These are phyloP conservation scores for Colletotrichum lindemuthianum DNA, from an alignment of 2,329 filamentous ascomycete genomes.

Conservation along the genomic window DNA sequence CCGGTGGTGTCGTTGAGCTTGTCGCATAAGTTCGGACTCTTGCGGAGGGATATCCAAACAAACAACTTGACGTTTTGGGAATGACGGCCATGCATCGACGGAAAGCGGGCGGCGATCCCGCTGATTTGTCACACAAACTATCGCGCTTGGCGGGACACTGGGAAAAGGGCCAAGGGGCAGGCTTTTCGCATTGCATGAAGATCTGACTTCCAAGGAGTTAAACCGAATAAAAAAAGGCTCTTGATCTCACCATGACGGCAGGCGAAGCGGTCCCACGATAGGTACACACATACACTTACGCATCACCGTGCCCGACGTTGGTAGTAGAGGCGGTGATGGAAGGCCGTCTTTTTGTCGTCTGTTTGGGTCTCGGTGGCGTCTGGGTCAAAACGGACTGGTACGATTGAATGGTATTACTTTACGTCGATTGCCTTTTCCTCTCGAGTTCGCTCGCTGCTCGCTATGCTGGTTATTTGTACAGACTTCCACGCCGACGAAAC, in stretches of 20 bases:
- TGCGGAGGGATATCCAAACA: slow-evolving; percentile 18
- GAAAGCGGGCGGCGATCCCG: slow-evolving; percentile 31
- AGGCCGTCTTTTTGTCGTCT: slow-evolving; percentile 6
- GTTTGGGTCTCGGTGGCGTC: slow-evolving; percentile 22
- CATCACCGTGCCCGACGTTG: not conserved
- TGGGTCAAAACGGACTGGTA: slow-evolving; percentile 14
- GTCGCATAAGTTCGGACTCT: slow-evolving; percentile 73
- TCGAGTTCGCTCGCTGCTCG: not conserved
- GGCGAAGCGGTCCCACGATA: not conserved
- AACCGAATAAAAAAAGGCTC: slow-evolving; percentile 38
- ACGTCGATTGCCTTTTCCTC: slow-evolving; percentile 6
- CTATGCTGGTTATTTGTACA: not conserved
- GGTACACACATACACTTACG: not conserved
- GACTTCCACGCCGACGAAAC: no score
- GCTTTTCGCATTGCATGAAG: slow-evolving; percentile 38
- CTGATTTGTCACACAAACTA: slow-evolving; percentile 30
- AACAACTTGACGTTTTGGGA: slow-evolving; percentile 27
- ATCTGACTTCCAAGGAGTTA: slow-evolving; percentile 36
- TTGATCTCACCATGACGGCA: slow-evolving; percentile 30
- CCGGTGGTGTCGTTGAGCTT: slow-evolving; percentile 94
- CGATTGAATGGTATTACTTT: slow-evolving; percentile 30
- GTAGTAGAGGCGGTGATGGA: not conserved
- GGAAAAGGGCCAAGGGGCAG: slow-evolving; percentile 28
- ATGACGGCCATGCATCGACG: slow-evolving; percentile 28
- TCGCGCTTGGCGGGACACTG: slow-evolving; percentile 34